Evolutionary conservation across 1,139 yeast genomes (phyloP).

Genomic region (Starmera stellimalicola): DNA sequence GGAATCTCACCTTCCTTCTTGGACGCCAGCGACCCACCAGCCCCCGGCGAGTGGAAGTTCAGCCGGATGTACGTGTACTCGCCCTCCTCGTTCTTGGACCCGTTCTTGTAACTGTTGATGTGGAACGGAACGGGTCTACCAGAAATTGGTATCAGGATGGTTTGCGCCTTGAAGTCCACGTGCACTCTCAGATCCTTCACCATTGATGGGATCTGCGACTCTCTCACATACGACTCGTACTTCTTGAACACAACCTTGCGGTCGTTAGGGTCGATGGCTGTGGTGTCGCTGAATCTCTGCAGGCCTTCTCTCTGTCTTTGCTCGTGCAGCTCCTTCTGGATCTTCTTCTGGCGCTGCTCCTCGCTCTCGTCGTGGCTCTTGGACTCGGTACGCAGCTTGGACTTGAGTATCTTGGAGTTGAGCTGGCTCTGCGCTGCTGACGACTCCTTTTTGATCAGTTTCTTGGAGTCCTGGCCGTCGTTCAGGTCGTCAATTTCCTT

Average conservation of each 20-base stretch:
- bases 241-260: constrained; percentile 73
- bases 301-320: constrained; percentile 81
- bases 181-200: constrained; percentile 81
- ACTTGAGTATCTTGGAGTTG: constrained; percentile 54
- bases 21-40: constrained; percentile 51
- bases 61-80: constrained; percentile 85
- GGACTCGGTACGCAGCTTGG: constrained; percentile 73
- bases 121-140: constrained; percentile 99
- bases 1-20: constrained; percentile 78
- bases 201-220: constrained; percentile 76
- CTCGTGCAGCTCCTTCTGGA: constrained; percentile 75
- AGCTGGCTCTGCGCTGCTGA: constrained; percentile 16
- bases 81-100: constrained; percentile 94
- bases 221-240: constrained; percentile 90
- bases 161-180: constrained; percentile 81
- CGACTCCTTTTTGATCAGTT: constrained; percentile 13
- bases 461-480: constrained; percentile 13
- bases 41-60: constrained; percentile 92
- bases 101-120: constrained; percentile 87
- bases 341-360: constrained; percentile 74
- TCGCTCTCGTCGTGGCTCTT: constrained; percentile 70
- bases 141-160: constrained; percentile 81
- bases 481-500: constrained; percentile 24
- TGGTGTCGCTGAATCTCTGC: constrained; percentile 66
- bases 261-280: constrained; percentile 57